Evolutionary conservation across 495 filamentous ascomycete species (phyloP).

Genomic region (Aspergillus hancockii): DNA sequence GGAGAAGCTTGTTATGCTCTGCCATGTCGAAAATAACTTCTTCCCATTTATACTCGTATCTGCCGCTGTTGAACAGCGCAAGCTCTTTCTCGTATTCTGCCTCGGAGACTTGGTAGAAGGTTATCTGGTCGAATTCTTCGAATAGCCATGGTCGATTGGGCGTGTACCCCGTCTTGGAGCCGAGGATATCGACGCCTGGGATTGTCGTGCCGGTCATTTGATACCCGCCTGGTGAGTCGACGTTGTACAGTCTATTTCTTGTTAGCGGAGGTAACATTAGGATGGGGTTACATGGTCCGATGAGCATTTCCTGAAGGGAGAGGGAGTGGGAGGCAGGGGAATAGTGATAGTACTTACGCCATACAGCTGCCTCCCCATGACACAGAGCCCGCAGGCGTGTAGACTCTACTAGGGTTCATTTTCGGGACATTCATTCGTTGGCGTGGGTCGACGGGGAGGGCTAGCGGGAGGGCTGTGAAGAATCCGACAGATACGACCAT

Average conservation of each 20-base stretch:
- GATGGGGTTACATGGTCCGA: not conserved
- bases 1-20: slow-evolving; percentile 49
- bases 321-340: not conserved
- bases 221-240: slow-evolving; percentile 61
- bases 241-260: slow-evolving; percentile 47
- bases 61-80: slow-evolving; percentile 43
- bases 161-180: slow-evolving; percentile 47
- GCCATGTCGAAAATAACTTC: slow-evolving; percentile 54
- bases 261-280: not conserved
- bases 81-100: slow-evolving; percentile 46
- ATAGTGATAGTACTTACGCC: slow-evolving; percentile 28
- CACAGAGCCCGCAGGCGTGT: slow-evolving; percentile 57
- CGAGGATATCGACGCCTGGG: slow-evolving; percentile 55
- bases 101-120: slow-evolving; percentile 54
- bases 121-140: slow-evolving; percentile 57
- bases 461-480: slow-evolving; percentile 53
- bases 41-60: slow-evolving; percentile 51
- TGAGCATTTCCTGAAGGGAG: too few species aligned
- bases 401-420: slow-evolving; percentile 59
- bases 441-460: slow-evolving; percentile 57
- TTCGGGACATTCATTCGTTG: slow-evolving; percentile 56
- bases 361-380: slow-evolving; percentile 57
- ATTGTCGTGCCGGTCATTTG: slow-evolving; percentile 57
- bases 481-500: slow-evolving; percentile 60
- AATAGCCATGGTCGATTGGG: slow-evolving; percentile 54